Base-by-base conservation (phyloP, 805 yeast species). In the Lachancea kluyveri region DNA sequence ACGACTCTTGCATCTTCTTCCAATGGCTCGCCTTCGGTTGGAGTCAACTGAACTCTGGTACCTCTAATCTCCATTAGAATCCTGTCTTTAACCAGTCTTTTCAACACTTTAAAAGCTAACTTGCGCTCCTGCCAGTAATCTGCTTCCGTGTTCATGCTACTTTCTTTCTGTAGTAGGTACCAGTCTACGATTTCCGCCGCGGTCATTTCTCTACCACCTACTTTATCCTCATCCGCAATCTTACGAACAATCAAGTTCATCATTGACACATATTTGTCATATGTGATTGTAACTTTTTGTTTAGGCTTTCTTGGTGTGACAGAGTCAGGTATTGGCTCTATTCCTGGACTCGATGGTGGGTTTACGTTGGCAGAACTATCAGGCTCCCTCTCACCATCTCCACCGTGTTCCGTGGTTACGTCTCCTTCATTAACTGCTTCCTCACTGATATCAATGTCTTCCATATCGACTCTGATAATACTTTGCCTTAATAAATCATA, bases 381-480 rank as follows among this genome's bases (percentile, higher is more conserved):
- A 17, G 25, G 30, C 19, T 14, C 19, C 3, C 13, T 8, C 13
- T 25, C 30, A 5, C 30, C 19, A 16, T 31, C 35, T 4, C 18
- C 13, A 10, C 15, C 19, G 19, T 21, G 9, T 16, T 17, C 21
- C 26, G 30, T 26, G 4, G 24, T 40, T 46, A 8, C 30, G 44
- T 8, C n/a, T 37, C 31, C 25, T 28, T 34, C 29, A 30, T 30
- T 41, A 35, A 26, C 25, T 21, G 35, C 35, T 35, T 26, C 40
- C 40, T 16, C 25, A 20, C 13, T 28, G 28, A 90, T 67, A 39
- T 85, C 92, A 24, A 90, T 71, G 54, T 90, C 97, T 46, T 90
- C 97, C 56, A 80, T 81, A 54, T 92, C 96, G 24, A 90, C 96
- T 40, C 92, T 76, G 46, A 92, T 86, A 40, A 90, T 88, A 22